Evolutionary conservation across 352 stramenopile species (phyloP), one percentile per base, ranked within the genome.

Genomic region (Globisporangium cylindrosporum): DNA sequence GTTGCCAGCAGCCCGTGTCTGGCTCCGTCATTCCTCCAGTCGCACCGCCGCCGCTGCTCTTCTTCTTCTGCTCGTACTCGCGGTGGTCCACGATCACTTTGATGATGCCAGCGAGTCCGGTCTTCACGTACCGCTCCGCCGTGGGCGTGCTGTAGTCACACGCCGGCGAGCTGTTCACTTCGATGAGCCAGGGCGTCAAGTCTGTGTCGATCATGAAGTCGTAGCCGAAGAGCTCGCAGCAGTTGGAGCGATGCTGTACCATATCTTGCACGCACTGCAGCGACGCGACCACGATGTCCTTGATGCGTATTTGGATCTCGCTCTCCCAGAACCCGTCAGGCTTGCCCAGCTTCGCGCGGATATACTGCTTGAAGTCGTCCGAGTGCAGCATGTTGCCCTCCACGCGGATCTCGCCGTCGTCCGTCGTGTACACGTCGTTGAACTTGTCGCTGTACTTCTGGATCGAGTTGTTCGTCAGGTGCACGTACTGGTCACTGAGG

Each of bases 401-500:
- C 27, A 91, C 72, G 10, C 73, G 70, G 70, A 89, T 83, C 53
- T 76, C 74, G 32, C 82, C 85, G 66, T 92, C 84, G 15, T 84
- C 80, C 1, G 83, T 91, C 1, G 74, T 71, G 67, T 94, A 93
- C 15, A 86, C 78, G 58, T 91, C 76, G 65, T 94, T 70, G 67
- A 98, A 98, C 61, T 97, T 95, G 67, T 96, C 83, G 58, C 78
- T 92, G 70, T 96, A 86, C 78, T 98, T 98, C 69, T 93, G 86
- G 70, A 98, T 98, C 55, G 80, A 96, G 79, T 98, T 98, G 78
- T 98, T 98, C 36, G 94, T 97, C 43, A 98, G 70, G 73, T 98
- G 94, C 58, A 98, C 87, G 80, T 95, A 98, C 65, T 84, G 77
- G 70, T 98, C 92, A 14, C 71, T 84, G 56, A 94, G 64, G 67